Conservation (phyloP, 2,329 filamentous ascomycete species). For the Rutstroemia sp. region DNA sequence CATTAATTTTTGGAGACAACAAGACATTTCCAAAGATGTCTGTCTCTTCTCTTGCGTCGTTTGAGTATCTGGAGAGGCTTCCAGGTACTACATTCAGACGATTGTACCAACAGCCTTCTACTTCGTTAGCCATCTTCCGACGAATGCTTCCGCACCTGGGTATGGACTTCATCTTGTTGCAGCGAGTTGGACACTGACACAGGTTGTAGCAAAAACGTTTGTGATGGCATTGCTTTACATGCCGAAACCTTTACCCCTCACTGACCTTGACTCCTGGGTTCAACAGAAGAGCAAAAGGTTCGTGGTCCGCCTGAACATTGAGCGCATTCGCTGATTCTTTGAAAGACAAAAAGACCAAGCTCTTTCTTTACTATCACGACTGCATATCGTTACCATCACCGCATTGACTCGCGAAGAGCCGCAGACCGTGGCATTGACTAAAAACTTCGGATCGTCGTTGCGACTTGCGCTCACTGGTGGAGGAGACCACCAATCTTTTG, state of each 20-base stretch:
- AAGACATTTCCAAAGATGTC: conserved; percentile 26
- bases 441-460: conserved; percentile 76
- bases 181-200: conserved; percentile 13
- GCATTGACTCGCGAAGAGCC: conserved; percentile 52
- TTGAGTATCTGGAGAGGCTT: conserved; percentile 90
- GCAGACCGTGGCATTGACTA: conserved; percentile 67
- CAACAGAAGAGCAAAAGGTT: conserved; percentile 56
- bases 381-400: conserved; percentile 77
- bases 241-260: conserved; percentile 68
- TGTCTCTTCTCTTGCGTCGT: conserved; percentile 50
- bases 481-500: conserved; percentile 81
- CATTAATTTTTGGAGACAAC: not conserved
- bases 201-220: conserved; percentile 70
- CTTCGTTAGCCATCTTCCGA: conserved; percentile 88
- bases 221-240: conserved; percentile 95
- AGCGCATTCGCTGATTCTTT: conserved; percentile 10
- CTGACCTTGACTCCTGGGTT: conserved; percentile 81
- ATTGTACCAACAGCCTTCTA: conserved; percentile 93
- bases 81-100: conserved; percentile 83
- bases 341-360: conserved; percentile 74
- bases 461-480: conserved; percentile 82
- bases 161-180: conserved; percentile 35
- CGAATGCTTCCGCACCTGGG: conserved; percentile 93
- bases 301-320: conserved; percentile 14
- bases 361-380: conserved; percentile 68